These are phyloP conservation scores for Buxus sempervirens DNA, from an alignment of 164 flowering plant species.

Conservation along the genomic window DNA sequence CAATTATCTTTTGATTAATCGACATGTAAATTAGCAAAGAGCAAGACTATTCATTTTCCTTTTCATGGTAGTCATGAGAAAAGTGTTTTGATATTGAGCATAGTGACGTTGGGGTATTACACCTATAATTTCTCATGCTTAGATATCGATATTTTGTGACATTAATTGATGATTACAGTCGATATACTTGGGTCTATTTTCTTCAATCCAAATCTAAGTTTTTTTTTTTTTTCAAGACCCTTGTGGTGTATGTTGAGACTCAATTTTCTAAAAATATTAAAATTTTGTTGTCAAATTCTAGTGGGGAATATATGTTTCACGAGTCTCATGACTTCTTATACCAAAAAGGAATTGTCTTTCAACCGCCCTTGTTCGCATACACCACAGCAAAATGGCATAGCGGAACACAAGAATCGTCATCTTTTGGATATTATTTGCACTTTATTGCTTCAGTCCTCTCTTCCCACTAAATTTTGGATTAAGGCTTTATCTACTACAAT, in stretches of 20 bases:
- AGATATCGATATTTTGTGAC: background rate
- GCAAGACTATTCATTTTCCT: background rate
- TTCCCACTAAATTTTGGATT: constrained; percentile 7
- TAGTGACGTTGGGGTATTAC: background rate
- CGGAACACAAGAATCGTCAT: too few species aligned
- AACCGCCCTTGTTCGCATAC: constrained; percentile 9
- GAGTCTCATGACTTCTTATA: constrained; percentile 1
- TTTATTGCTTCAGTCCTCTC: constrained; percentile 3
- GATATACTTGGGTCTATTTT: constrained; percentile 10
- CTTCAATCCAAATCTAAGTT: background rate
- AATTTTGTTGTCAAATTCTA: constrained; percentile 1
- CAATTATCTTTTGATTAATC: background rate
- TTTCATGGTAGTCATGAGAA: background rate
- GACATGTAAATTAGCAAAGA: background rate
- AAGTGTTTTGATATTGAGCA: background rate
- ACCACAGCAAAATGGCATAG: constrained; percentile 17
- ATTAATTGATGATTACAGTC: constrained; percentile 9
- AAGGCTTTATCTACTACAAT: constrained; percentile 5
- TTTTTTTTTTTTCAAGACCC: background rate
- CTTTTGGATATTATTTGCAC: constrained; percentile 2
- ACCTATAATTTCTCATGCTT: background rate
- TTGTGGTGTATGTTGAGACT: constrained; percentile 8
- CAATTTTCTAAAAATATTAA: constrained; percentile 7
- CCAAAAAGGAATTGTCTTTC: background rate
- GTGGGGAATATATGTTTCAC: constrained; percentile 9